Conservation (phyloP, 352 stramenopile genomes). For the Elongisporangium undulatum region DNA sequence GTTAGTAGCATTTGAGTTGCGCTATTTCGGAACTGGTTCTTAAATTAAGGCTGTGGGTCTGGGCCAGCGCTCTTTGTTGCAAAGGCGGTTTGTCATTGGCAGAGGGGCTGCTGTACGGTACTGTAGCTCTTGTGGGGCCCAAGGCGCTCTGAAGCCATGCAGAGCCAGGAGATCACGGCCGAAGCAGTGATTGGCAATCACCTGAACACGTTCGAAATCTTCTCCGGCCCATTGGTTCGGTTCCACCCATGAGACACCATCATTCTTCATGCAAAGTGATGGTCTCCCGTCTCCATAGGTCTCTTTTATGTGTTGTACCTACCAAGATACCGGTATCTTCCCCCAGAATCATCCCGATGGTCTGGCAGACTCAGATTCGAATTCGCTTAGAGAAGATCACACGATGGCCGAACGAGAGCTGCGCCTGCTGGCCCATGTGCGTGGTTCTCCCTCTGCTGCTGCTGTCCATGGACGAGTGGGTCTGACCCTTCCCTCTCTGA, state of each 20-base stretch:
- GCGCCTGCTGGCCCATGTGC: constrained; percentile 9
- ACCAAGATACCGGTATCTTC: background rate
- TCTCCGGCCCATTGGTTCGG: background rate
- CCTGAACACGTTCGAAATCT: background rate
- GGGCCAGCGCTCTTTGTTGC: too few relatives aligned
- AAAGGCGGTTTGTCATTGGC: too few relatives aligned
- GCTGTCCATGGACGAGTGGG: background rate
- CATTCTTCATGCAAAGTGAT: background rate
- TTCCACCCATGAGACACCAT: background rate
- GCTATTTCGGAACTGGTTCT: too few relatives aligned
- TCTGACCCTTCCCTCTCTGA: background rate
- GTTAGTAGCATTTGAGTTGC: too few relatives aligned
- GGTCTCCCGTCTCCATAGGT: background rate
- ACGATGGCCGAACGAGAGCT: background rate
- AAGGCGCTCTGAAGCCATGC: too few relatives aligned
- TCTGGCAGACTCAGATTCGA: background rate
- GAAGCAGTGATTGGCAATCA: background rate
- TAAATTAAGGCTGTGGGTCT: too few relatives aligned
- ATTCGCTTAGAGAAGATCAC: background rate
- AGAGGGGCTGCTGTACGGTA: too few relatives aligned
- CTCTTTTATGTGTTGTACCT: background rate
- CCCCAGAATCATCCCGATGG: background rate
- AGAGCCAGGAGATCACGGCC: background rate
- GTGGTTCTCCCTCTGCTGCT: constrained; percentile 2
- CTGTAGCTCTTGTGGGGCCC: too few relatives aligned